Conservation (phyloP, 2,329 filamentous ascomycete species). For the Bretziella fagacearum region DNA sequence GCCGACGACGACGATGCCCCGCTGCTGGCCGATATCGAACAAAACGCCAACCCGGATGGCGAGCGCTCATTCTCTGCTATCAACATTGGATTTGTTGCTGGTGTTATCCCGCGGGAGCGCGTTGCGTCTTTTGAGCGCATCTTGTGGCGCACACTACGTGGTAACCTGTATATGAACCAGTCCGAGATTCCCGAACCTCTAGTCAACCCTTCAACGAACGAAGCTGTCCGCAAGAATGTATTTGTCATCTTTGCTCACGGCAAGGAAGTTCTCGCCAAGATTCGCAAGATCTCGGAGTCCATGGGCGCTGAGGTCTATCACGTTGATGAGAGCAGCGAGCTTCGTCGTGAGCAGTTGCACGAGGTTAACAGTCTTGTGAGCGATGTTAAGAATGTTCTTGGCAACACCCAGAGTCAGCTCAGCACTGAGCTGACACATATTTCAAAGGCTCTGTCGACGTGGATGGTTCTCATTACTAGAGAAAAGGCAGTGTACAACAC, state of each 20-base stretch:
- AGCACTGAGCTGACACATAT: constrained; percentile 89
- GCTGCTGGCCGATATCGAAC: constrained; percentile 80
- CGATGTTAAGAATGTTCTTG: constrained; percentile 80
- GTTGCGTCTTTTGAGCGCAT: constrained; percentile 95
- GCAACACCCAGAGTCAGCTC: constrained; percentile 87
- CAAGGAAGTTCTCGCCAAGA: constrained; percentile 96
- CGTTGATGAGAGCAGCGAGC: constrained; percentile 92
- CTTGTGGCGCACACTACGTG: constrained; percentile 88
- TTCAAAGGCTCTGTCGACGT: constrained; percentile 76
- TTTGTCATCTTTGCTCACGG: constrained; percentile 99
- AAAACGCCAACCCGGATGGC: constrained; percentile 47
- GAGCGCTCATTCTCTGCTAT: constrained; percentile 87
- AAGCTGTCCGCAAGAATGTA: constrained; percentile 88
- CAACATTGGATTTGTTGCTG: constrained; percentile 97
- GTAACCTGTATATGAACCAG: constrained; percentile 99
- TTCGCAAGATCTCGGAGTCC: constrained; percentile 96
- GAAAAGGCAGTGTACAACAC: constrained; percentile 97
- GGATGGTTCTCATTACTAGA: constrained; percentile 96
- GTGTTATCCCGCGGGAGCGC: constrained; percentile 83
- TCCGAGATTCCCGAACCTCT: constrained; percentile 92
- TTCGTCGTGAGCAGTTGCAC: constrained; percentile 87
- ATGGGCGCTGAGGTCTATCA: constrained; percentile 91
- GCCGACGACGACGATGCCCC: constrained; percentile 85
- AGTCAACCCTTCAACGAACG: constrained; percentile 81
- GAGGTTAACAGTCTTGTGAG: constrained; percentile 89